Base-by-base conservation (phyloP, 2,329 filamentous ascomycete species). In the Fusarium kyushuense region DNA sequence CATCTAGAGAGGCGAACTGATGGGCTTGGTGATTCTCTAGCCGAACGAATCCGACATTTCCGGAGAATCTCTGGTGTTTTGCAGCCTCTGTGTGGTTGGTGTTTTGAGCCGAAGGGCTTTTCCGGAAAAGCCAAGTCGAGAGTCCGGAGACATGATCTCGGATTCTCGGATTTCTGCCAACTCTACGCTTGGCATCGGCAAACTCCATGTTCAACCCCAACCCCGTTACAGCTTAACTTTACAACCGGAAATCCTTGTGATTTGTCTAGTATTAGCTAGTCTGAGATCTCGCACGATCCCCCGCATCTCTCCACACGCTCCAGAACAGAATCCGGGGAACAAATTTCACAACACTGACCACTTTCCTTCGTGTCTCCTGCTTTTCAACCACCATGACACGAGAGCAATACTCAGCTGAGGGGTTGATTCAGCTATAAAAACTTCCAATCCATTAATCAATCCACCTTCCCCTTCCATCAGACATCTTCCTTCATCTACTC, bases 251-350 rank as follows among this genome's bases (percentile, higher is more conserved):
- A 63, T 23, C 3, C 0, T 1, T 33, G 12, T 62, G 17, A 56
- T 63, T 63, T 35, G 59, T 21, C 2, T 2, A 17, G 5, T 3
- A 2, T 13, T 4, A 14, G 9, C 29, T 61, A 62, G 56, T 61
- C 16, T n/a, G 5, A 19, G 35, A 10, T 41, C 19, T 48, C 12
- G 38, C 43, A 36, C 21, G 13, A 48, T 53, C 46, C 63, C 62
- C 63, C 63, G 63, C 63, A 67, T 58, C 63, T 35, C 63, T 58
- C 63, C 63, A 41, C 57, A 67, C 19, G 21, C 14, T 38, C 38
- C n/a, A n/a, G n/a, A 32, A 25, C 55, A 62, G 43, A 66, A 25
- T 67, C 63, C 48, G 36, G 57, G 51, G 58, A 65, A 61, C 30
- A 25, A 16, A 23, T 23, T 41, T 21, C 25, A 6, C 55, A 43